These are phyloP conservation scores for Alternaria triticimaculans DNA, from an alignment of 2,329 filamentous ascomycete genomes.

Conservation along the genomic window DNA sequence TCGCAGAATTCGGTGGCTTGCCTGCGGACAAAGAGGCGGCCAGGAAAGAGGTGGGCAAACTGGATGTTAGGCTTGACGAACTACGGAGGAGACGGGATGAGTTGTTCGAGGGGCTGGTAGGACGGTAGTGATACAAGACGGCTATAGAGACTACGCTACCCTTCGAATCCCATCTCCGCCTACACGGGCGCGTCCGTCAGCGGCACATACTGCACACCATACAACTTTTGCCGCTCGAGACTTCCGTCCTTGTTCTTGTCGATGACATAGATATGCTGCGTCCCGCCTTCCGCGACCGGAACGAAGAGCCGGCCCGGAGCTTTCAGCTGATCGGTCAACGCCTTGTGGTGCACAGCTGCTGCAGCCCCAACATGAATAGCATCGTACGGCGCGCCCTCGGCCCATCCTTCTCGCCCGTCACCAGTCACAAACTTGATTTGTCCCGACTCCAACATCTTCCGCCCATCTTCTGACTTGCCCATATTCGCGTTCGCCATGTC, in stretches of 20 bases:
- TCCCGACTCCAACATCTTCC: slow-evolving; percentile 67
- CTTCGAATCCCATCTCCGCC: not conserved
- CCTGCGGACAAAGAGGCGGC: slow-evolving; percentile 75
- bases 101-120: slow-evolving; percentile 76
- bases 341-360: slow-evolving; percentile 73
- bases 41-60: slow-evolving; percentile 70
- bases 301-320: slow-evolving; percentile 83
- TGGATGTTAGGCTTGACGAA: slow-evolving; percentile 68
- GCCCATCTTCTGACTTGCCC: slow-evolving; percentile 52
- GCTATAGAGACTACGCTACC: not conserved
- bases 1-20: slow-evolving; percentile 72
- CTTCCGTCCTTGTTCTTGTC: slow-evolving; percentile 72
- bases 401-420: slow-evolving; percentile 63
- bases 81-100: slow-evolving; percentile 71
- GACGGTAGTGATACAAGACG: slow-evolving; percentile 34
- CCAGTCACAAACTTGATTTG: slow-evolving; percentile 74
- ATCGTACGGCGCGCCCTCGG: slow-evolving; percentile 71
- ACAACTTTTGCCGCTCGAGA: slow-evolving; percentile 62
- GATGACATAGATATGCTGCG: slow-evolving; percentile 75
- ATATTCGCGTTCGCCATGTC: slow-evolving; percentile 52
- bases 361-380: slow-evolving; percentile 95
- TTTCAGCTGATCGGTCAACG: slow-evolving; percentile 77
- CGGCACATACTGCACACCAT: slow-evolving; percentile 78
- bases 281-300: slow-evolving; percentile 65
- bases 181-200: slow-evolving; percentile 70